Conservation (phyloP, 2,329 filamentous ascomycete species). For the Ceratocystis cacaofunesta region DNA sequence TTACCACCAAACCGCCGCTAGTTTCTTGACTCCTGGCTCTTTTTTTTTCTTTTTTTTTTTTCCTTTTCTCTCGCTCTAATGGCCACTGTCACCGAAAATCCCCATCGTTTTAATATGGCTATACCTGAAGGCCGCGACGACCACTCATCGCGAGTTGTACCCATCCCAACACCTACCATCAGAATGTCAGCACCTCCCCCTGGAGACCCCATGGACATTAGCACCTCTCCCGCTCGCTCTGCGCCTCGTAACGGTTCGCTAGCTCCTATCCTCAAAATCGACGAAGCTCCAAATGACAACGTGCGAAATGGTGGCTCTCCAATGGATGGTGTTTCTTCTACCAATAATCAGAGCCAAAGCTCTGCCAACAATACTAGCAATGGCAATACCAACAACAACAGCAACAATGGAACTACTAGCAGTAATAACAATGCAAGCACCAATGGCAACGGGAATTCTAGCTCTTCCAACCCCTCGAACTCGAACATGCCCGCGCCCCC, state of each 20-base stretch:
- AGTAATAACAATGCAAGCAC: conserved; percentile 25
- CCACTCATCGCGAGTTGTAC: conserved; percentile 27
- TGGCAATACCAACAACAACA: conserved; percentile 25
- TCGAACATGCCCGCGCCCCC: conserved; percentile 35
- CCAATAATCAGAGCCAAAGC: not conserved
- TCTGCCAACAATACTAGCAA: not conserved
- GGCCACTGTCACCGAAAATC: conserved; percentile 17
- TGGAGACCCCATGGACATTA: conserved; percentile 47
- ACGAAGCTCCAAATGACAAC: conserved; percentile 9
- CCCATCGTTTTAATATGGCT: conserved; percentile 16
- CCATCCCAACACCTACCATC: conserved; percentile 43
- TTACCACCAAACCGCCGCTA: not conserved
- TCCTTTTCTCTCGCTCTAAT: conserved; percentile 6
- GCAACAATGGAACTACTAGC: conserved; percentile 9
- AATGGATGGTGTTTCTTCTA: conserved; percentile 19
- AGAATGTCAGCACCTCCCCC: conserved; percentile 44
- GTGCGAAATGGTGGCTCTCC: conserved; percentile 8
- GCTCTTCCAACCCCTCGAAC: conserved; percentile 23
- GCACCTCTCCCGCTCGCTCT: conserved; percentile 35
- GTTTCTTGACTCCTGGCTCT: not conserved
- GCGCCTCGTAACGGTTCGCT: conserved; percentile 16
- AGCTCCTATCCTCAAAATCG: conserved; percentile 8
- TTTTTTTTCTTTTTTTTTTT: not conserved
- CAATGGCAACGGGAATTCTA: conserved; percentile 19
- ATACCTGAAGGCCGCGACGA: conserved; percentile 15